Conservation (phyloP, 108 stramenopile genomes). For the Nitzschia sp. region DNA sequence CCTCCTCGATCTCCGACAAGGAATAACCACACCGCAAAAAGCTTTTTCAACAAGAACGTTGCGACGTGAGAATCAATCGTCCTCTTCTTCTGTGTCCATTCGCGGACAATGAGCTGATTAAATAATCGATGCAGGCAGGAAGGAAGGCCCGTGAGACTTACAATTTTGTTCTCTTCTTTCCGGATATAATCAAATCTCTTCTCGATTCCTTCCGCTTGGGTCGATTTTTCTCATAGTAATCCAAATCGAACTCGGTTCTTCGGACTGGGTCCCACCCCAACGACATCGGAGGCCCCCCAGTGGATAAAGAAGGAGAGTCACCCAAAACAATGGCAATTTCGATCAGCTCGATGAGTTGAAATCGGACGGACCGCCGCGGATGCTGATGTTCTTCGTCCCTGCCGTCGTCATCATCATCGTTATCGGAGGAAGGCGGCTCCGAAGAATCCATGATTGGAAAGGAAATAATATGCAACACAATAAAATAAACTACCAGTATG, state of each 20-base stretch:
- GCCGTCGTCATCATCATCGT: too few species aligned
- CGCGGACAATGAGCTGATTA: not conserved
- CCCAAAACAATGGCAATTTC: constrained; percentile 11
- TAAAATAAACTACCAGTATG: too few species aligned
- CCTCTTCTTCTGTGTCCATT: not conserved
- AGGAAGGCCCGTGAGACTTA: not conserved
- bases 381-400: too few species aligned
- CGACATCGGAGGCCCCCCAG: constrained; percentile 10
- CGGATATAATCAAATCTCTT: constrained; percentile 9
- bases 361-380: constrained; percentile 5
- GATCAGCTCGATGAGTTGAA: not conserved
- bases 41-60: not conserved
- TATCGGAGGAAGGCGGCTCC: too few species aligned
- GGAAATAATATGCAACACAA: too few species aligned
- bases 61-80: not conserved
- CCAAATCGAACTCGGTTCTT: constrained; percentile 4
- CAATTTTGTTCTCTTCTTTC: constrained; percentile 8
- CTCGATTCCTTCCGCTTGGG: constrained; percentile 8
- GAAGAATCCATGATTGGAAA: too few species aligned
- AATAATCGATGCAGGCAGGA: not conserved
- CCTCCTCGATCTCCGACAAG: constrained; percentile 7
- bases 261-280: constrained; percentile 3
- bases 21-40: constrained; percentile 13
- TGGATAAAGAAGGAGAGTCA: constrained; percentile 8
- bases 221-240: constrained; percentile 9